These are phyloP conservation scores for Aspergillus pseudoglaucus DNA, from an alignment of 2,329 filamentous ascomycete genomes.

Conservation along the genomic window DNA sequence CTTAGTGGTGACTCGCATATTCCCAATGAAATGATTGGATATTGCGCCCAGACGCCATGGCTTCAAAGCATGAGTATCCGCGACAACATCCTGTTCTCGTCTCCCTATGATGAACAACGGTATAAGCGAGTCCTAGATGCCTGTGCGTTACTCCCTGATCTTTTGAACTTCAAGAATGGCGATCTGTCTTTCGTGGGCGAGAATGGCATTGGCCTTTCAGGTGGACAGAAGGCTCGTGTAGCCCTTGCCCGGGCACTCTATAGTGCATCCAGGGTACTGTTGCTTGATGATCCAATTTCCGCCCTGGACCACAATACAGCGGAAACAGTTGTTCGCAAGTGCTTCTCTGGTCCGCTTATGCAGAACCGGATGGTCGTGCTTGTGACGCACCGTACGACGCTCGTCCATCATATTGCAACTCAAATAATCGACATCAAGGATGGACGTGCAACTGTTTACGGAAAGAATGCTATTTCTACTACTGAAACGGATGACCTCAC, in stretches of 20 bases:
- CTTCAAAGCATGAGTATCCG: conserved; percentile 64
- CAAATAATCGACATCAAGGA: conserved; percentile 66
- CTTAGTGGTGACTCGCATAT: conserved; percentile 45
- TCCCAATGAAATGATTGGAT: conserved; percentile 54
- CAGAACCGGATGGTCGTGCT: conserved; percentile 51
- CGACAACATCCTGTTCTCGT: conserved; percentile 61
- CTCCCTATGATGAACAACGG: conserved; percentile 60
- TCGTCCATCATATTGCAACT: conserved; percentile 65
- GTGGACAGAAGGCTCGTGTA: conserved; percentile 55
- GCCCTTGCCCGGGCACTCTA: conserved; percentile 57
- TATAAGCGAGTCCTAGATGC: conserved; percentile 64
- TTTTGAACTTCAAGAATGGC: conserved; percentile 57
- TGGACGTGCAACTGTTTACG: conserved; percentile 50
- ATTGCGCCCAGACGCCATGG: conserved; percentile 62
- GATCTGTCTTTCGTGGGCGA: conserved; percentile 57
- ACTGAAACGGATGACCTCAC: conserved; percentile 30
- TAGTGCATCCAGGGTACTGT: conserved; percentile 47
- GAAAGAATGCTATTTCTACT: conserved; percentile 42
- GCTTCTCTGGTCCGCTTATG: conserved; percentile 50
- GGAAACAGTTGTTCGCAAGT: conserved; percentile 53
- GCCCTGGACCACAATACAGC: conserved; percentile 60
- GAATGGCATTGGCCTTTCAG: conserved; percentile 56
- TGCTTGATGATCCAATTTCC: conserved; percentile 56
- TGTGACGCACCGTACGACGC: conserved; percentile 60
- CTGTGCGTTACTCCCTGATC: conserved; percentile 56